Conservation (phyloP, 2,329 filamentous ascomycete species). For the Stachybotrys elegans region DNA sequence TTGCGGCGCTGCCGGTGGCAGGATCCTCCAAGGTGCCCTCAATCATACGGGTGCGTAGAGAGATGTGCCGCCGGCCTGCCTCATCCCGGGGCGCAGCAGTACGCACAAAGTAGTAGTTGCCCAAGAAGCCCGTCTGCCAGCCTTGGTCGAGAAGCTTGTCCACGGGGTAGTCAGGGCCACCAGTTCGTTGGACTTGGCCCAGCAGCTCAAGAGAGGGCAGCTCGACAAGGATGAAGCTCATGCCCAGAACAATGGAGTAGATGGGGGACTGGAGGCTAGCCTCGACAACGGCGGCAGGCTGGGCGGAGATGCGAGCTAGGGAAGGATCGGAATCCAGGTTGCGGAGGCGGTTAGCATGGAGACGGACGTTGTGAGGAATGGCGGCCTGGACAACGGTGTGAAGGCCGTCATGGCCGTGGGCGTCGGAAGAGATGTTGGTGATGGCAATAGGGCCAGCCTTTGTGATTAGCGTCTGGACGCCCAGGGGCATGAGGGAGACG, state of each 20-base stretch:
- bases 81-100: slow-evolving; percentile 22
- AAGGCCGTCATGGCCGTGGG: too few species aligned
- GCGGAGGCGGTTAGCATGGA: slow-evolving; percentile 44
- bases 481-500: slow-evolving; percentile 37
- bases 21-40: slow-evolving; percentile 48
- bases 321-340: slow-evolving; percentile 18
- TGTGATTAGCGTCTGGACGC: slow-evolving; percentile 40
- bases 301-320: slow-evolving; percentile 19
- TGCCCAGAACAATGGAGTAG: slow-evolving; percentile 65
- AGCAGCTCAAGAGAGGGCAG: slow-evolving; percentile 58
- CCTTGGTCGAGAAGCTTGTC: slow-evolving; percentile 42
- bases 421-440: slow-evolving; percentile 26
- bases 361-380: slow-evolving; percentile 63
- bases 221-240: slow-evolving; percentile 65
- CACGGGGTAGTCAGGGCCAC: slow-evolving; percentile 24
- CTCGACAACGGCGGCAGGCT: slow-evolving; percentile 20
- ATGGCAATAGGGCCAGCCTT: slow-evolving; percentile 54
- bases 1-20: slow-evolving; percentile 59
- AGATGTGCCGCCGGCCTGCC: slow-evolving; percentile 19
- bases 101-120: slow-evolving; percentile 55
- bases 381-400: slow-evolving; percentile 56
- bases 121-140: slow-evolving; percentile 50
- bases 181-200: slow-evolving; percentile 30
- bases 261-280: slow-evolving; percentile 39
- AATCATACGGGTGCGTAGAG: slow-evolving; percentile 58